phyloP scores from a whole-genome alignment of 176 grass and related monocot species.

The Metroxylon sagu region DNA sequence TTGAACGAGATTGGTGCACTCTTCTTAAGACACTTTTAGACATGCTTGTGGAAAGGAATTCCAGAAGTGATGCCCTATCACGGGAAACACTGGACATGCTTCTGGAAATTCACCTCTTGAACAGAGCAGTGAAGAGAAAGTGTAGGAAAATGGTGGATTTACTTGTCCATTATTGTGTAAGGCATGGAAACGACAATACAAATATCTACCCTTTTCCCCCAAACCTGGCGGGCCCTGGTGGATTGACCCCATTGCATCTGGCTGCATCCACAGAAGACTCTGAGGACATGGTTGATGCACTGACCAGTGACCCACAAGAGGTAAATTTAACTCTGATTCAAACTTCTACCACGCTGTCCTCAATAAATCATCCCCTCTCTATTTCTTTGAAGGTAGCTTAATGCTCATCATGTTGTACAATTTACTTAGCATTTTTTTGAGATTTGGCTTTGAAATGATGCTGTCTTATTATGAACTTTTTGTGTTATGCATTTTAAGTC shows the following conservation, averaged over 20 bases:
- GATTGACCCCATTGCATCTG: slow-evolving; percentile 76
- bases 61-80: slow-evolving; percentile 35
- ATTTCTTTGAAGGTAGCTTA: too few relatives aligned
- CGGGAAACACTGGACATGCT: slow-evolving; percentile 73
- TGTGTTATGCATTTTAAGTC: slow-evolving; percentile 2
- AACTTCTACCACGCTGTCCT: too few relatives aligned
- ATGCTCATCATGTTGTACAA: too few relatives aligned
- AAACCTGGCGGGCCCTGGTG: slow-evolving; percentile 59
- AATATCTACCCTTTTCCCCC: slow-evolving; percentile 58
- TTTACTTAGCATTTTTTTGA: too few relatives aligned
- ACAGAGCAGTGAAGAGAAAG: slow-evolving; percentile 91
- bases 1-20: slow-evolving; percentile 76
- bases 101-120: slow-evolving; percentile 62
- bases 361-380: too few relatives aligned
- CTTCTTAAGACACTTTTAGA: slow-evolving; percentile 78
- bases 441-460: neutral
- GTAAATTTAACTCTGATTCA: slow-evolving; percentile 16
- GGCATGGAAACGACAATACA: slow-evolving; percentile 36
- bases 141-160: slow-evolving; percentile 73
- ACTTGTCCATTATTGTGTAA: slow-evolving; percentile 57
- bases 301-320: slow-evolving; percentile 86
- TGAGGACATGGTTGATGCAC: slow-evolving; percentile 75
- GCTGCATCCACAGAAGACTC: slow-evolving; percentile 60
- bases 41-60: slow-evolving; percentile 65
- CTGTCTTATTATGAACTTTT: neutral